Conservation (phyloP, 495 filamentous ascomycete species). For the Penicillium egyptiacum region DNA sequence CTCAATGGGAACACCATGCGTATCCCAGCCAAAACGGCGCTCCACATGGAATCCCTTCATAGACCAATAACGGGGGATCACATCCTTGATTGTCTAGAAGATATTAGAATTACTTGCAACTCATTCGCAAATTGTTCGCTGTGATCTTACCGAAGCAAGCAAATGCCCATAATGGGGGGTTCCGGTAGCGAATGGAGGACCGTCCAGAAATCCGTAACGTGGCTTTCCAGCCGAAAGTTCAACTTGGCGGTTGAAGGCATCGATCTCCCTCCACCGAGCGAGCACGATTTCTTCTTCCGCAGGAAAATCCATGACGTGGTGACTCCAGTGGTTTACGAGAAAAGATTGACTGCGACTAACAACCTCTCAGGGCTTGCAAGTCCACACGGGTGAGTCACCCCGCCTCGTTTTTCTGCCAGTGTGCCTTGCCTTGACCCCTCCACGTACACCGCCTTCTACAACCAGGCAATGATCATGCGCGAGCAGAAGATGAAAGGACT, state of each 20-base stretch:
- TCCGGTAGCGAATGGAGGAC: slow-evolving; percentile 66
- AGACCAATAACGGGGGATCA: slow-evolving; percentile 95
- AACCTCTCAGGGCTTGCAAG: background rate
- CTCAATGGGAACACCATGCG: slow-evolving; percentile 93
- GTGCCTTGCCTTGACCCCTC: slow-evolving; percentile 15
- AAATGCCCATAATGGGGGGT: slow-evolving; percentile 96
- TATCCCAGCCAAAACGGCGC: slow-evolving; percentile 78
- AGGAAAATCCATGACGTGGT: slow-evolving; percentile 89
- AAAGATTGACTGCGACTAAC: slow-evolving; percentile 12
- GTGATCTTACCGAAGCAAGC: slow-evolving; percentile 61
- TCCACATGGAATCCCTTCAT: slow-evolving; percentile 92
- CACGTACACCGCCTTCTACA: slow-evolving; percentile 17
- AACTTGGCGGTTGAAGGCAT: slow-evolving; percentile 78
- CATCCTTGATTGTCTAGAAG: slow-evolving; percentile 84
- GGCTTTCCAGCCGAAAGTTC: slow-evolving; percentile 69
- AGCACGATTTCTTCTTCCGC: slow-evolving; percentile 84
- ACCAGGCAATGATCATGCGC: background rate
- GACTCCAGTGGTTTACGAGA: slow-evolving; percentile 25
- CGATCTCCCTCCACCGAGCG: slow-evolving; percentile 81
- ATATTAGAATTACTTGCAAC: background rate
- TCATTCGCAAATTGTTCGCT: no score
- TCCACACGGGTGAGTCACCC: slow-evolving; percentile 17
- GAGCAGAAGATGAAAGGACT: background rate
- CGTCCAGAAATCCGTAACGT: slow-evolving; percentile 68
- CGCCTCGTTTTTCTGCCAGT: slow-evolving; percentile 28